These are phyloP conservation scores for Metschnikowia peoriensis DNA, from an alignment of 805 yeast genomes.

Conservation along the genomic window DNA sequence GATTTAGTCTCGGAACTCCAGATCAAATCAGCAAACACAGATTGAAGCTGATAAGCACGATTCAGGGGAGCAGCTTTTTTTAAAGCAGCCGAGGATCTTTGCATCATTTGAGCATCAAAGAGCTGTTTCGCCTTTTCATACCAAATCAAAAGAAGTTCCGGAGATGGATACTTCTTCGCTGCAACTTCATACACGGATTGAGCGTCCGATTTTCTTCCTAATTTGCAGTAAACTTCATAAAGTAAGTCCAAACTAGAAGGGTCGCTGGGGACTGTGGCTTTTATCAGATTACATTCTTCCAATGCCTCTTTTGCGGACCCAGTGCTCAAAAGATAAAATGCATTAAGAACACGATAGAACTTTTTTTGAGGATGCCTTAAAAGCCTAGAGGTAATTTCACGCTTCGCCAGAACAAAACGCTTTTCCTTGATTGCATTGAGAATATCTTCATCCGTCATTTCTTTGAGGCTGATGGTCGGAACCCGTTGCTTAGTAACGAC, in stretches of 20 bases:
- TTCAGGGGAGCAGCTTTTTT: slow-evolving; percentile 15
- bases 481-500: background rate
- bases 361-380: slow-evolving; percentile 56
- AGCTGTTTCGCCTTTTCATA: slow-evolving; percentile 49
- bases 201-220: slow-evolving; percentile 35
- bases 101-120: slow-evolving; percentile 50
- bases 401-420: slow-evolving; percentile 52
- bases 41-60: slow-evolving; percentile 46
- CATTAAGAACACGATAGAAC: slow-evolving; percentile 49
- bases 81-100: slow-evolving; percentile 44
- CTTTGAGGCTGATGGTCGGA: background rate
- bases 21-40: slow-evolving; percentile 52
- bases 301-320: slow-evolving; percentile 35
- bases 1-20: slow-evolving; percentile 33
- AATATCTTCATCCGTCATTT: slow-evolving; percentile 27
- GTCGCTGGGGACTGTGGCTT: slow-evolving; percentile 50
- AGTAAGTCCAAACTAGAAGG: slow-evolving; percentile 50
- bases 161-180: slow-evolving; percentile 53
- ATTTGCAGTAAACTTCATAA: slow-evolving; percentile 41
- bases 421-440: slow-evolving; percentile 50
- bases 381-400: slow-evolving; percentile 46
- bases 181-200: slow-evolving; percentile 55
- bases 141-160: slow-evolving; percentile 53
- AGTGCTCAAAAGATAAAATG: slow-evolving; percentile 31
- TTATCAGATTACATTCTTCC: slow-evolving; percentile 26